phyloP scores from a whole-genome alignment of 371 early-diverging fungal species.

The Coemansia sp. region DNA sequence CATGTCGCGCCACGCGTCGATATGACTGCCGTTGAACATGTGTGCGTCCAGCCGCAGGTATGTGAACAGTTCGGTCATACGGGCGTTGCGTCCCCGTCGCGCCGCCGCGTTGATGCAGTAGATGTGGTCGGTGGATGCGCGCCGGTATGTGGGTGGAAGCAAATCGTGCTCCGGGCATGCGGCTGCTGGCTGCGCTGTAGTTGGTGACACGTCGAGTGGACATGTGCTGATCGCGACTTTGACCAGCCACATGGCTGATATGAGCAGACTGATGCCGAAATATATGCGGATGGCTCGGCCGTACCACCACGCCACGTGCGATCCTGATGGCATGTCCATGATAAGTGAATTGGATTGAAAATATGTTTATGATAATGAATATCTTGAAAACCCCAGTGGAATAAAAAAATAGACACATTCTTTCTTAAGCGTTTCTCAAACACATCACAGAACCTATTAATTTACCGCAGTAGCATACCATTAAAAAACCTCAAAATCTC shows the following conservation, averaged over 20 bases:
- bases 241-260: constrained; percentile 29
- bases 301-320: constrained; percentile 28
- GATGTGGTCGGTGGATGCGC: constrained; percentile 43
- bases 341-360: too few species aligned
- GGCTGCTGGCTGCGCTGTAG: background rate
- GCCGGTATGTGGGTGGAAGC: background rate
- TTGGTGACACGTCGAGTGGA: background rate
- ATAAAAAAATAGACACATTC: too few species aligned
- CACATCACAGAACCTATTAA: too few species aligned
- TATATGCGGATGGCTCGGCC: constrained; percentile 28
- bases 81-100: constrained; percentile 24
- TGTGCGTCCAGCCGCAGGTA: constrained; percentile 33
- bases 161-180: background rate
- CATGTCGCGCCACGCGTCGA: constrained; percentile 45
- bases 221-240: constrained; percentile 10
- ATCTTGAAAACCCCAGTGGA: too few species aligned
- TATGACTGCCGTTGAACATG: constrained; percentile 22
- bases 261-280: constrained; percentile 18
- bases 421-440: too few species aligned
- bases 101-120: constrained; percentile 38
- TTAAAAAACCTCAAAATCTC: too few species aligned
- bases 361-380: too few species aligned
- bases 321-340: background rate
- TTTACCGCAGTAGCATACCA: background rate
- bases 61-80: constrained; percentile 31